Evolutionary conservation across 495 filamentous ascomycete species (phyloP).

Genomic region (Niebla homalea): DNA sequence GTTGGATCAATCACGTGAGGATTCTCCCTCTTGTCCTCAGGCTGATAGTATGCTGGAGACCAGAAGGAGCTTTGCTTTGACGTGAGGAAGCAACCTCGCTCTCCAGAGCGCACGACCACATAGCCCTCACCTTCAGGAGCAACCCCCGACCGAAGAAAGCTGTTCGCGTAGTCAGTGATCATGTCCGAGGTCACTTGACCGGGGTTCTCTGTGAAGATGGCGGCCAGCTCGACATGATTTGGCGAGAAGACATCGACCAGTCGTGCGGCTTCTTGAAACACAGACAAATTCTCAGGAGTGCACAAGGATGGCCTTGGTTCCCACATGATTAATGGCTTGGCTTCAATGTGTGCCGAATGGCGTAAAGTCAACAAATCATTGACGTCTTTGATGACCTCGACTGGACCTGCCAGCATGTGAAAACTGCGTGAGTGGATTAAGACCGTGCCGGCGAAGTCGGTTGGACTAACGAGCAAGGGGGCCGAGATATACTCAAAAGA

Average conservation of each 20-base stretch:
- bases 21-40: constrained; percentile 14
- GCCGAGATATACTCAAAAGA: not conserved
- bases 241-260: constrained; percentile 27
- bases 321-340: constrained; percentile 29
- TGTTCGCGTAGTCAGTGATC: not conserved
- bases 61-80: not conserved
- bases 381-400: not conserved
- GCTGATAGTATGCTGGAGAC: not conserved
- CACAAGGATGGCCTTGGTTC: constrained; percentile 25
- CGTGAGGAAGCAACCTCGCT: constrained; percentile 21
- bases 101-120: constrained; percentile 23
- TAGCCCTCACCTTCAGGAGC: constrained; percentile 14
- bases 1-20: constrained; percentile 25
- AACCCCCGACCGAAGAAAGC: constrained; percentile 6
- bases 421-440: not conserved
- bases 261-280: constrained; percentile 14
- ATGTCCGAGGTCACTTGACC: constrained; percentile 12
- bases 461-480: not conserved
- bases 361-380: not conserved
- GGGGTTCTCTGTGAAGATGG: constrained; percentile 13
- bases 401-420: not conserved
- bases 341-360: too few relatives aligned
- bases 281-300: constrained; percentile 13
- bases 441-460: not conserved
- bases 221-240: constrained; percentile 25